phyloP scores from a whole-genome alignment of 139 green algal species.

The Diplosphaera chodatii region DNA sequence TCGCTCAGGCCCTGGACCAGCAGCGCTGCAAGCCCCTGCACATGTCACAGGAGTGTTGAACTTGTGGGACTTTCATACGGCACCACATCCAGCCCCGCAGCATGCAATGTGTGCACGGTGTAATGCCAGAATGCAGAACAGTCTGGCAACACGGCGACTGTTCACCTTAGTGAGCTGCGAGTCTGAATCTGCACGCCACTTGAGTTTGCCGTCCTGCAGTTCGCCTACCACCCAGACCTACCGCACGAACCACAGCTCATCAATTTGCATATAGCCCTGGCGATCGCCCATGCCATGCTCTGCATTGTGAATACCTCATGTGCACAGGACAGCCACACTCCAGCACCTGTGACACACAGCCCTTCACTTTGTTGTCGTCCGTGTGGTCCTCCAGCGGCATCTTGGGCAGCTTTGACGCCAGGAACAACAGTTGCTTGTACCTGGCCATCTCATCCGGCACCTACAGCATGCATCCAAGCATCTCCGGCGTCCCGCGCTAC shows the following conservation, averaged over 20 bases:
- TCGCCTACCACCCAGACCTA: slow-evolving; percentile 93
- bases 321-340: background rate
- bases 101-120: too few relatives aligned
- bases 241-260: too few relatives aligned
- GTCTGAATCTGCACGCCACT: slow-evolving; percentile 93
- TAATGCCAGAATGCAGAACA: too few relatives aligned
- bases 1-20: slow-evolving; percentile 89
- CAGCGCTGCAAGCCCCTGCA: slow-evolving; percentile 78
- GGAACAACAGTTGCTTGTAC: slow-evolving; percentile 99
- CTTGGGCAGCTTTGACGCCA: slow-evolving; percentile 82
- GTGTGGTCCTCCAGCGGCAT: slow-evolving; percentile 60
- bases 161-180: slow-evolving; percentile 91
- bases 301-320: background rate
- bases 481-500: too few relatives aligned
- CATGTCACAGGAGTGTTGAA: background rate
- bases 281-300: background rate
- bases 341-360: slow-evolving; percentile 66
- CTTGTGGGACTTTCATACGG: too few relatives aligned
- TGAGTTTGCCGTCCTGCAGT: slow-evolving; percentile 71
- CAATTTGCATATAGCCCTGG: too few relatives aligned
- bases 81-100: too few relatives aligned
- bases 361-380: slow-evolving; percentile 89
- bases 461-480: too few relatives aligned
- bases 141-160: too few relatives aligned
- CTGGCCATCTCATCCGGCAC: slow-evolving; percentile 69